These are phyloP conservation scores for Ilyonectria destructans DNA, from an alignment of 2,329 filamentous ascomycete genomes.

Conservation along the genomic window DNA sequence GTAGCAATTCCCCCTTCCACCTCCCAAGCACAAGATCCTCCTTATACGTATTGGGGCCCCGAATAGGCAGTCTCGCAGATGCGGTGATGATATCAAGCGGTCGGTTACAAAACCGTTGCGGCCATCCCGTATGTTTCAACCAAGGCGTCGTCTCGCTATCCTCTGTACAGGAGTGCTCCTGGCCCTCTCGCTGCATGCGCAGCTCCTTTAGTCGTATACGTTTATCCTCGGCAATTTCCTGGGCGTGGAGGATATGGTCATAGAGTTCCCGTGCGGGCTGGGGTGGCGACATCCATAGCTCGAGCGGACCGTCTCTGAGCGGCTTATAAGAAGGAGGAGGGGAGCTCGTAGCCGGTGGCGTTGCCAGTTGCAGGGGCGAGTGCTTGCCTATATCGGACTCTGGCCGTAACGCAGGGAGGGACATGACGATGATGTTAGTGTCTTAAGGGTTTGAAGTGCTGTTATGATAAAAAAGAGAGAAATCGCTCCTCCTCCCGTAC, in stretches of 20 bases:
- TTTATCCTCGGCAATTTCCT: not conserved
- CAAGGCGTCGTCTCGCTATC: not conserved
- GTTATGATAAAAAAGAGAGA: not conserved
- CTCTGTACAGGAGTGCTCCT: not conserved
- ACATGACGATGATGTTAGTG: not conserved
- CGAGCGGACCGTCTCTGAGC: not conserved
- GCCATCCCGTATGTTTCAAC: not conserved
- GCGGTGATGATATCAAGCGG: not conserved
- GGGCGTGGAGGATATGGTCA: not conserved
- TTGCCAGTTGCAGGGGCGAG: not conserved
- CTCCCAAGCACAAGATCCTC: not conserved
- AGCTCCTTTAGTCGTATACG: not conserved
- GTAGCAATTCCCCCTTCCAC: not conserved
- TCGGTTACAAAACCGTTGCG: not conserved
- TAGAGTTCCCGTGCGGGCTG: not conserved
- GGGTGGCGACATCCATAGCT: not conserved
- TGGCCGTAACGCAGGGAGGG: not conserved
- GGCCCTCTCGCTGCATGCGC: not conserved
- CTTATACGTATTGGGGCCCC: not conserved
- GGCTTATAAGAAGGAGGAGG: not conserved
- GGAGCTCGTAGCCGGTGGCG: not conserved
- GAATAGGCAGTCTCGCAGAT: not conserved
- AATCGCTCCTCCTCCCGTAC: not conserved
- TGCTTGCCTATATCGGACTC: not conserved
- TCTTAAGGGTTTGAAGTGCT: not conserved